Conservation (phyloP, 805 yeast species). For the Yamadazyma phyllophila region DNA sequence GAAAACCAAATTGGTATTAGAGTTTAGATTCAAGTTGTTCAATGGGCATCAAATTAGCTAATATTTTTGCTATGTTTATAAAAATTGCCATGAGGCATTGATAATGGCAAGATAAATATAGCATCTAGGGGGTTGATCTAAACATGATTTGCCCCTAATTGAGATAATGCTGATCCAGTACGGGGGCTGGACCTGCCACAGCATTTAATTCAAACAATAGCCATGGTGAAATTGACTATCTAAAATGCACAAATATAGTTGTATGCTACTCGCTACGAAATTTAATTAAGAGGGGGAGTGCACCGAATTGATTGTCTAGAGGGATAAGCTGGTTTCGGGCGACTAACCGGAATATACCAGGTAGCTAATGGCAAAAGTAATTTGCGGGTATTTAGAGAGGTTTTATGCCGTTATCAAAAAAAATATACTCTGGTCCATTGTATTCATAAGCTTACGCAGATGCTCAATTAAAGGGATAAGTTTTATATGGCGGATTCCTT, state of each 20-base stretch:
- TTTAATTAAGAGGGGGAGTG: not conserved
- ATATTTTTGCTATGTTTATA: not conserved
- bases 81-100: no score
- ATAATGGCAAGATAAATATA: no score
- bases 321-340: not conserved
- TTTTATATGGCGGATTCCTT: no score
- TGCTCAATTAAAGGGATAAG: no score
- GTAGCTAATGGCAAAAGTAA: not conserved
- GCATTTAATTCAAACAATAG: not conserved
- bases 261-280: not conserved
- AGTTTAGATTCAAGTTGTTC: not conserved
- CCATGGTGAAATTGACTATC: not conserved
- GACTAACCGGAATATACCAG: no score
- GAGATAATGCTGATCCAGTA: no score
- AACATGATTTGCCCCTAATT: no score
- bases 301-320: not conserved
- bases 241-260: not conserved
- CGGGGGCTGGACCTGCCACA: no score
- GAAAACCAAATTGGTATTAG: not conserved
- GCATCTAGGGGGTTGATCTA: no score
- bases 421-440: no score
- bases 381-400: not conserved
- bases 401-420: not conserved
- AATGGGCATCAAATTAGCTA: not conserved
- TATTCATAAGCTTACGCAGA: no score